Evolutionary conservation across 768 basidiomycete species (phyloP).

Genomic region (Russula brevipes): DNA sequence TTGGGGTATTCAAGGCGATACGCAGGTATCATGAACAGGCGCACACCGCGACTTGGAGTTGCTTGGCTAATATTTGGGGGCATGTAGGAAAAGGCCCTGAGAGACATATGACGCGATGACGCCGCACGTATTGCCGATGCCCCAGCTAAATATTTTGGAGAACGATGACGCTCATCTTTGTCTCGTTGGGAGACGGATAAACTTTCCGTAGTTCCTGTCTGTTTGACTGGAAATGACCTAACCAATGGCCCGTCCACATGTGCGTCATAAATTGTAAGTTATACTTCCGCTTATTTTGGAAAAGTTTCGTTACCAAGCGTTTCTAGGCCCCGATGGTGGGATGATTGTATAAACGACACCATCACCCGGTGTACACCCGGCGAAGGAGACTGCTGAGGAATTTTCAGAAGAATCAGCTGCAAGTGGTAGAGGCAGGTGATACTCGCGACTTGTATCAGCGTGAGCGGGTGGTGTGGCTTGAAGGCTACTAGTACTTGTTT

Average conservation of each 20-base stretch:
- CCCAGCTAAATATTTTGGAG: not conserved
- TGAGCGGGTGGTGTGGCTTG: not conserved
- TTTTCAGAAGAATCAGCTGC: conserved; percentile 4
- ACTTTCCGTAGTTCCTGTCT: not conserved
- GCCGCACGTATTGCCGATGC: not conserved
- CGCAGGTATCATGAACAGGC: not conserved
- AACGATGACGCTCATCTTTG: not conserved
- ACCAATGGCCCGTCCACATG: not conserved
- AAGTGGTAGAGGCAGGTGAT: not conserved
- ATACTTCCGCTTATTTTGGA: not conserved
- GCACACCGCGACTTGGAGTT: not conserved
- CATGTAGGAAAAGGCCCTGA: not conserved
- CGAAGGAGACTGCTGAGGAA: not conserved
- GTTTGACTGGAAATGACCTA: not conserved
- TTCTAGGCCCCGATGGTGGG: not conserved
- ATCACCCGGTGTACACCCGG: not conserved
- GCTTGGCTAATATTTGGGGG: not conserved
- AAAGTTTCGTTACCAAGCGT: not conserved
- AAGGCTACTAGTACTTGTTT: not conserved
- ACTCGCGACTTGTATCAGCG: not conserved
- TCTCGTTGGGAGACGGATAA: not conserved
- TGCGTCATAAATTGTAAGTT: not conserved
- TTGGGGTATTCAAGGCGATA: not conserved
- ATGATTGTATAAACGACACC: not conserved
- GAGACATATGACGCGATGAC: not conserved